phyloP scores from a whole-genome alignment of 441 rosid species.

The Lepidium campestre region DNA sequence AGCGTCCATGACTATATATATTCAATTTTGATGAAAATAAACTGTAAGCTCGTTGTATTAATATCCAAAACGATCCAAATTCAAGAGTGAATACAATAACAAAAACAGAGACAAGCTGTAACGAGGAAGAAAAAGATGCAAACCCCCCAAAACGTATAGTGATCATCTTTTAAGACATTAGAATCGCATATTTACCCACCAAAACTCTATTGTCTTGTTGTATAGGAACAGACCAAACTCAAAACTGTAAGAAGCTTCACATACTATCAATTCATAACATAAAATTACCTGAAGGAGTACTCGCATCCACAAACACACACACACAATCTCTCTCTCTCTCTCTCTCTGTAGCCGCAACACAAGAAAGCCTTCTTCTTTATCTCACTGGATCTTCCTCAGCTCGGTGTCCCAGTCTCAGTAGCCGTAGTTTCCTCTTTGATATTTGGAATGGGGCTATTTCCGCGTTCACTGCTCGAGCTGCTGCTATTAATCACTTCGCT shows the following conservation, averaged over 20 bases:
- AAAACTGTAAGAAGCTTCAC: slow-evolving; percentile 15
- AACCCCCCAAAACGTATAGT: slow-evolving; percentile 1
- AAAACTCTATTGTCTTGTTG: not conserved
- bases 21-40: too few species aligned
- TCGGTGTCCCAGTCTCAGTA: slow-evolving; percentile 8
- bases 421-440: slow-evolving; percentile 5
- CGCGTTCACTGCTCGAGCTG: slow-evolving; percentile 22
- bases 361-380: slow-evolving; percentile 4
- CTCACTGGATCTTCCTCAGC: slow-evolving; percentile 11
- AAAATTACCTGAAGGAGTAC: slow-evolving; percentile 11
- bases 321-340: not conserved
- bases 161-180: not conserved
- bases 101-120: not conserved
- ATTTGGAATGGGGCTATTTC: slow-evolving; percentile 21
- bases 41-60: not conserved
- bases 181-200: slow-evolving; percentile 22
- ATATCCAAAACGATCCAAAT: not conserved
- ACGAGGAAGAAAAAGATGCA: not conserved
- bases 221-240: slow-evolving; percentile 2
- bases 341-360: not conserved
- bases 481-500: slow-evolving; percentile 28
- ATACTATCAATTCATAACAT: not conserved
- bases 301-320: not conserved
- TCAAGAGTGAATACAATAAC: not conserved
- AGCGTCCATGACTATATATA: too few species aligned